These are phyloP conservation scores for Eucalyptus tenuipes DNA, from an alignment of 345 rosid genomes.

Conservation along the genomic window DNA sequence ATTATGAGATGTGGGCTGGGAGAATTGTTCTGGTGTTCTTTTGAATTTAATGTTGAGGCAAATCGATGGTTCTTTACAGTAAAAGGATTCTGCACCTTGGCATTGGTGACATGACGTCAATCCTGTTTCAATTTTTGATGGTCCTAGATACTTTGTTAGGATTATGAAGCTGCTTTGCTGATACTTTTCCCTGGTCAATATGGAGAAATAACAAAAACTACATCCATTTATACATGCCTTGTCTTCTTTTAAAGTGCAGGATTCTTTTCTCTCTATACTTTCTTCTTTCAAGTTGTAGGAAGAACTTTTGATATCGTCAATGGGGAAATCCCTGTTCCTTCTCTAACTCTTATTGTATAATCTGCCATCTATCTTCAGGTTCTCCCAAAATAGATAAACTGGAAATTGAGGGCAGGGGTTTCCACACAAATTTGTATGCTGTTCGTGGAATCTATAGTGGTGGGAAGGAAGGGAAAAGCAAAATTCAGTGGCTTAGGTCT, in stretches of 20 bases:
- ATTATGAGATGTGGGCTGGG: neutral
- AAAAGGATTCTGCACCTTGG: neutral
- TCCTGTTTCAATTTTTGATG: neutral
- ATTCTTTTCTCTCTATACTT: neutral
- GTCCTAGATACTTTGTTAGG: neutral
- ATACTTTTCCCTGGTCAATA: neutral
- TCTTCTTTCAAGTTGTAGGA: neutral
- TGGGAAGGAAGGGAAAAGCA: conserved; percentile 96
- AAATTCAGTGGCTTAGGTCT: conserved; percentile 91
- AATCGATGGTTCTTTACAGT: neutral
- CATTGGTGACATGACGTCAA: neutral
- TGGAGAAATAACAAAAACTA: neutral
- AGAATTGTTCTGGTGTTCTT: neutral
- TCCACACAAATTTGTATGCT: conserved; percentile 86
- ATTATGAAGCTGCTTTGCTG: neutral
- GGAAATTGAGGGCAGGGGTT: conserved; percentile 93
- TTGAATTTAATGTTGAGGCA: neutral
- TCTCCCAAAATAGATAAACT: conserved; percentile 78
- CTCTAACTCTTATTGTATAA: neutral
- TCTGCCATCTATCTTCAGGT: conserved; percentile 25
- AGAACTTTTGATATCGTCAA: neutral
- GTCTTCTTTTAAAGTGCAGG: neutral
- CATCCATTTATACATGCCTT: neutral
- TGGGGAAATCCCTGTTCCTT: neutral
- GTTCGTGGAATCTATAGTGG: conserved; percentile 79